phyloP scores from a whole-genome alignment of 176 grass and related monocot genomes.

The Triticum dicoccoides region DNA sequence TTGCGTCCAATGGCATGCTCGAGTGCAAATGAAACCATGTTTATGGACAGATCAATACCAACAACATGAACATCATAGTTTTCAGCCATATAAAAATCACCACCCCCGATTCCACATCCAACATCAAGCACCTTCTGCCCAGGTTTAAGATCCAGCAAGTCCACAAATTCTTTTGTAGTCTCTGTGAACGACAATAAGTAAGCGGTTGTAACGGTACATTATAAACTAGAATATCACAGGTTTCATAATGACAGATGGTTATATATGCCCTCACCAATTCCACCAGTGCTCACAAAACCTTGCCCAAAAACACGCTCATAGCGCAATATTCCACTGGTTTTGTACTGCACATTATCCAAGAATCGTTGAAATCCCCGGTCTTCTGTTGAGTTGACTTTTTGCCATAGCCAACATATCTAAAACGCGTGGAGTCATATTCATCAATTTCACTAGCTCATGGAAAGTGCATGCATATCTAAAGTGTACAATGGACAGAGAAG shows the following conservation, averaged over 20 bases:
- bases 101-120: conserved; percentile 93
- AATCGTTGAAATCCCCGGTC: conserved; percentile 87
- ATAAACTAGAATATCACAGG: conserved; percentile 16
- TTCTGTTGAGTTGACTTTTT: conserved; percentile 79
- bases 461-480: not conserved
- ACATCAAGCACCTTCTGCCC: conserved; percentile 95
- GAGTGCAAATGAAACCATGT: conserved; percentile 96
- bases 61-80: conserved; percentile 85
- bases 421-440: not conserved
- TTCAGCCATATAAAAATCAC: conserved; percentile 99
- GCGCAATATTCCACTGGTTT: conserved; percentile 89
- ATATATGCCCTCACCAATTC: conserved; percentile 54
- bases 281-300: conserved; percentile 96
- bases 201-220: not conserved
- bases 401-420: conserved; percentile 90
- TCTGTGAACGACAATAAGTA: conserved; percentile 39
- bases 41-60: conserved; percentile 96
- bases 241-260: not conserved
- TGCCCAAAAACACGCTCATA: conserved; percentile 92
- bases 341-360: conserved; percentile 97
- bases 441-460: conserved; percentile 6
- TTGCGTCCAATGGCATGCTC: conserved; percentile 82
- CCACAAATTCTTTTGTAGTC: conserved; percentile 94
- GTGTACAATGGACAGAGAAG: conserved; percentile 1
- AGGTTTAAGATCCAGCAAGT: conserved; percentile 75